phyloP scores from a whole-genome alignment of 495 filamentous ascomycete species.

The Neurospora terricola region DNA sequence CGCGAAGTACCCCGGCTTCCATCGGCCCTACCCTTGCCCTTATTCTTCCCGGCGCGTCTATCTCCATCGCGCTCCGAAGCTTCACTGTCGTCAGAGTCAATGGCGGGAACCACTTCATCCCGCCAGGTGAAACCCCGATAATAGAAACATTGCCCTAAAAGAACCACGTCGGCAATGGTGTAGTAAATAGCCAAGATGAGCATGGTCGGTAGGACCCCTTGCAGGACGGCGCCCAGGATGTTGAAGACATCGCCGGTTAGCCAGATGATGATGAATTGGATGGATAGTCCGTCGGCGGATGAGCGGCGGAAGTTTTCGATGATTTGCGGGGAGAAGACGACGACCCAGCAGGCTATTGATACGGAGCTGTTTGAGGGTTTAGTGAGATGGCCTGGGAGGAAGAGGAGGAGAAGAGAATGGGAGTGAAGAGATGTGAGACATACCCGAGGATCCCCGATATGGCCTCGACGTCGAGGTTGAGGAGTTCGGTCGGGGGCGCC shows the following conservation, averaged over 20 bases:
- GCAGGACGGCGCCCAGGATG: slow-evolving; percentile 82
- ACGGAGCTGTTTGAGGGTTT: slow-evolving; percentile 52
- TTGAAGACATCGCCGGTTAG: slow-evolving; percentile 93
- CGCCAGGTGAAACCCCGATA: slow-evolving; percentile 73
- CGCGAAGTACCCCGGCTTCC: not conserved
- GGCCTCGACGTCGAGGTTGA: slow-evolving; percentile 71
- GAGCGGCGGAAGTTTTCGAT: slow-evolving; percentile 84
- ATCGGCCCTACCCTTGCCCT: not conserved
- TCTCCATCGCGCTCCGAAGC: not conserved
- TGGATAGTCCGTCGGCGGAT: slow-evolving; percentile 80
- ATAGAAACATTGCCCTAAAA: slow-evolving; percentile 84
- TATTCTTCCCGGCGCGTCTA: not conserved
- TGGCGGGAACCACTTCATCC: slow-evolving; percentile 35
- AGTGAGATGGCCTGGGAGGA: no score
- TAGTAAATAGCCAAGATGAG: slow-evolving; percentile 91
- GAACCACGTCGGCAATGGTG: slow-evolving; percentile 82
- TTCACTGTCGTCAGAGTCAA: not conserved
- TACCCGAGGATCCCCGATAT: slow-evolving; percentile 84
- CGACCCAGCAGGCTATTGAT: slow-evolving; percentile 94
- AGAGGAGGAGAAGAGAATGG: not conserved
- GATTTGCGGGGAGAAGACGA: slow-evolving; percentile 96
- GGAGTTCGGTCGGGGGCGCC: slow-evolving; percentile 57
- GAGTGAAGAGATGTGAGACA: slow-evolving; percentile 13
- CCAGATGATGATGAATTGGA: slow-evolving; percentile 87
- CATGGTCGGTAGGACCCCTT: slow-evolving; percentile 94